Evolutionary conservation across 1,139 yeast genomes (phyloP), one percentile per base, ranked within the genome.

Genomic region (Geotrichum restrictum): DNA sequence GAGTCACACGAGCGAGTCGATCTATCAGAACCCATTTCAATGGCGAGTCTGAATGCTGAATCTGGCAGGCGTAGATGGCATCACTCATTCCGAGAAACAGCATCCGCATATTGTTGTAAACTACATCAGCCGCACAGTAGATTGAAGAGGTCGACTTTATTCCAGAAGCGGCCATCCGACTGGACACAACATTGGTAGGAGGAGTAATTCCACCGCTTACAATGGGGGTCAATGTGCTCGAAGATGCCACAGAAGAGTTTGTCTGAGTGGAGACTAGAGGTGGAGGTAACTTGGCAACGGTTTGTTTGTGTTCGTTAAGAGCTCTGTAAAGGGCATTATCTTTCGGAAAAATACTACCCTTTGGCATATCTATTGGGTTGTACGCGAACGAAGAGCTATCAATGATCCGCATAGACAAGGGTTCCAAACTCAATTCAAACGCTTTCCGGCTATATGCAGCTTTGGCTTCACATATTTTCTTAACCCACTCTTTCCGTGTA

Each of bases 401-500:
- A 29, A 51, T 42, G 19, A 46, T 45, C 19, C 27, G 49, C 24
- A 51, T 18, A 8, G 54, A 45, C 11, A 51, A 24, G 10, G 54
- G 54, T 3, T 50, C 49, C 18, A 33, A 44, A 13, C 46, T 29
- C 8, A 41, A 32, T 18, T 52, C 44, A 19, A 11, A 22, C 3
- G 54, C 50, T 18, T 29, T 33, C 2, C 16, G 7, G 34, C 41
- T 37, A 33, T 54, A 54, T 34, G 31, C 29, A 11, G 31, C 24
- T 19, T 49, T 49, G 5, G 54, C 49, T 14, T 45, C 42, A 19
- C 48, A 40, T 7, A 54, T 45, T 5, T 38, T 21, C 36, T 54
- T 49, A 13, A 51, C 49, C 49, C 51, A 54, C 22, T 50, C 51
- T 27, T 51, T 45, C 14, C 56, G 51, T 7, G 47, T 45, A 34